phyloP scores from a whole-genome alignment of 116 monocot species.

The Zostera marina region DNA sequence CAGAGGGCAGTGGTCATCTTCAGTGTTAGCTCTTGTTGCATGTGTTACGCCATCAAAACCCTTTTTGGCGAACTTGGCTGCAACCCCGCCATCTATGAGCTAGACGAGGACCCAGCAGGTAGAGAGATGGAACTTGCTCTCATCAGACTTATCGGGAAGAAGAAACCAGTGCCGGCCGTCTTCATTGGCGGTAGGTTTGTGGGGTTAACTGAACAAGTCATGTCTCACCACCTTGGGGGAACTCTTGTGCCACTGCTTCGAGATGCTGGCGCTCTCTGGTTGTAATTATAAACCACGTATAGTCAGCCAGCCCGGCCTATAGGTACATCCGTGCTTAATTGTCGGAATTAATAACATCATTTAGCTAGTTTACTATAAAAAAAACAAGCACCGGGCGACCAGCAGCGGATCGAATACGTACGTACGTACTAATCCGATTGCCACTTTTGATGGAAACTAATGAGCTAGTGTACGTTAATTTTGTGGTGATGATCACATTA shows the following conservation, averaged over 20 bases:
- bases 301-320: no score
- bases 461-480: no score
- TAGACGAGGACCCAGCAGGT: conserved; percentile 30
- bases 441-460: no score
- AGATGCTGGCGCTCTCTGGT: not conserved
- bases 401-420: no score
- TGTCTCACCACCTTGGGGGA: conserved; percentile 33
- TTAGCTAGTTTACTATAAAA: no score
- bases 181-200: conserved; percentile 38
- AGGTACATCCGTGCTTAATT: no score
- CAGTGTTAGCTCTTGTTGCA: conserved; percentile 41
- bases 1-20: conserved; percentile 45
- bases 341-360: no score
- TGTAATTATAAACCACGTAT: no score
- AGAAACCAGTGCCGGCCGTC: conserved; percentile 25
- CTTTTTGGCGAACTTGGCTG: conserved; percentile 37
- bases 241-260: no score
- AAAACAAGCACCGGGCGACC: no score
- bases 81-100: conserved; percentile 25
- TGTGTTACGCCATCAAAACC: conserved; percentile 37
- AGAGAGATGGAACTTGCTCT: conserved; percentile 40
- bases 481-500: no score
- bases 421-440: no score
- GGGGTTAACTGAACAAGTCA: conserved; percentile 31
- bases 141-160: conserved; percentile 14